Evolutionary conservation across 352 stramenopile genomes (phyloP), one percentile per base, ranked within the genome.

Genomic region (Pythium chondricola): DNA sequence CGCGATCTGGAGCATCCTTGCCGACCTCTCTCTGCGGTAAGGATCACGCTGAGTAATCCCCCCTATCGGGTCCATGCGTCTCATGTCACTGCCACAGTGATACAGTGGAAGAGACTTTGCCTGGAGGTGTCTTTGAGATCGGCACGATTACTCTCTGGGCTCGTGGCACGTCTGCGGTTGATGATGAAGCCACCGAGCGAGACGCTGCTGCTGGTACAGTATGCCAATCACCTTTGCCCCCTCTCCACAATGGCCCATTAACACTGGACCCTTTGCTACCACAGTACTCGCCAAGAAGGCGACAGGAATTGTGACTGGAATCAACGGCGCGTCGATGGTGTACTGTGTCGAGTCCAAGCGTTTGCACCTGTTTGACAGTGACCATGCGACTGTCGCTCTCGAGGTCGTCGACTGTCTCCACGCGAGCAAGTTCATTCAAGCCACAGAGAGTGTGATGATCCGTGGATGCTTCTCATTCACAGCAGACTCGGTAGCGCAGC

Each of bases 401-500:
- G 27, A 69, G 30, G 48, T 71, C 1, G 31, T 83, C 33, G 46
- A 68, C 6, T 65, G 58, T 65, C 51, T 78, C 17, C 73, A 83
- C 46, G 73, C 73, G 30, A 61, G 60, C 16, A 64, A 85, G 41
- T 83, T 83, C 47, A 52, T 75, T 29, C 47, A 31, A 2, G 56
- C 49, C 2, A 56, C 69, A 18, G 58, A 61, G 4, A 63, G 56
- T 25, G 45, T 61, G 37, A 57, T 66, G n/a, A 27, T 83, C 26
- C 69, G 71, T 22, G 71, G 63, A 51, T 67, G 60, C 0, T 31
- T 84, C 20, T 64, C 74, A 43, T 13, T 87, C 13, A 6, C 48
- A 13, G 65, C 42, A 0, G 55, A 20, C 31, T 59, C 33, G 49
- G 49, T 0, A 53, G 43, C 27, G 5, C 26, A 56, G 39, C 37